Evolutionary conservation across 2,329 filamentous ascomycete species (phyloP).

Genomic region (Pseudogymnoascus sp.): DNA sequence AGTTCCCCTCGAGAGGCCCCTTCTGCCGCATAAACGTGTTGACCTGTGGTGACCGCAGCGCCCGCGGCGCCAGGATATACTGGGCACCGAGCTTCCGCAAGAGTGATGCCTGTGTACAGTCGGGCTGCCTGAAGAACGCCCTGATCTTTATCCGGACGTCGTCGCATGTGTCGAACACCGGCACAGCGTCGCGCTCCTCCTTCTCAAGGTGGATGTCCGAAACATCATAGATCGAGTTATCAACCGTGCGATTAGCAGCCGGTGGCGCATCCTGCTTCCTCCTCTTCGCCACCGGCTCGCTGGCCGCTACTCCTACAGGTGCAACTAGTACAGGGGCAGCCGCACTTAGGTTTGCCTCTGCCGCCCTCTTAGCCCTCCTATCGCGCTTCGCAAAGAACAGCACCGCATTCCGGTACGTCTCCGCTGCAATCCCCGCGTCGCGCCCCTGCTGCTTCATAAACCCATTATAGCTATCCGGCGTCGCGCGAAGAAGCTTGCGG

Average conservation of each 20-base stretch:
- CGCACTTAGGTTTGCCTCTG: constrained; percentile 9
- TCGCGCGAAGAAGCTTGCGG: constrained; percentile 33
- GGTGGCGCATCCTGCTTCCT: not conserved
- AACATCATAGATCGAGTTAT: constrained; percentile 32
- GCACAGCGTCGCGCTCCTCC: constrained; percentile 41
- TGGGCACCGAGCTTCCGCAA: constrained; percentile 41
- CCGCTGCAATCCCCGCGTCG: constrained; percentile 31
- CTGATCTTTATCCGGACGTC: constrained; percentile 52
- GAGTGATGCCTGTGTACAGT: constrained; percentile 47
- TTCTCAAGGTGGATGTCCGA: constrained; percentile 38
- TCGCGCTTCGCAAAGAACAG: constrained; percentile 47
- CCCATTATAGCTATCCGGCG: constrained; percentile 30
- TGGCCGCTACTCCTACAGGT: not conserved
- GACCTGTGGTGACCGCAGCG: constrained; percentile 40
- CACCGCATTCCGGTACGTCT: constrained; percentile 33
- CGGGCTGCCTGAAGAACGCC: constrained; percentile 40
- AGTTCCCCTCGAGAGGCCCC: constrained; percentile 42
- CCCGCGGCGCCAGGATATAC: constrained; percentile 30
- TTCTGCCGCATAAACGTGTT: constrained; percentile 45
- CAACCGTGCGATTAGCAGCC: not conserved
- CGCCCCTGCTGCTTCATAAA: constrained; percentile 46
- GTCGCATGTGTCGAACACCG: constrained; percentile 51
- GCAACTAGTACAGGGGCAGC: not conserved
- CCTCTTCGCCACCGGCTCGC: constrained; percentile 1
- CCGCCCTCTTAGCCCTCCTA: constrained; percentile 31